Evolutionary conservation across 495 filamentous ascomycete species (phyloP), one percentile per base, ranked within the genome.

Genomic region (Penicillium salamii): DNA sequence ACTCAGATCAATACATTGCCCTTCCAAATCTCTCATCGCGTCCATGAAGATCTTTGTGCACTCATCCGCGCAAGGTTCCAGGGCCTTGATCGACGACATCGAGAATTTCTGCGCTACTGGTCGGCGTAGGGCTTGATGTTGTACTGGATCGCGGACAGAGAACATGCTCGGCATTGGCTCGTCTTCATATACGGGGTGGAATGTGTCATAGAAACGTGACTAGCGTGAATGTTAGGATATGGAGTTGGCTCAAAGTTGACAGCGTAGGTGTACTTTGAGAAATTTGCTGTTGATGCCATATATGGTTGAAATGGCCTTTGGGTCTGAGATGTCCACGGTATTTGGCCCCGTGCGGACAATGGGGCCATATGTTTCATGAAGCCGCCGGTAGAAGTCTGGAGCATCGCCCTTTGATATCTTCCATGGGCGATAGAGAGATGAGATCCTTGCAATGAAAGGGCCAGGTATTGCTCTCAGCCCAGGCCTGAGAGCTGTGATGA

Each of bases 271-370:
- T 54, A 86, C 81, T 71, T 90, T 91, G 37, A 69, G 65, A 59
- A 88, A 88, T 29, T 82, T 82, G 66, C 87, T 88, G 53, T 86
- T 85, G 32, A 87, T 71, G 2, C 85, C 83, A 57, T 90, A 91
- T 20, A 90, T 89, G 11, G 71, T 71, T 57, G 83, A 84, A 23
- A 90, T 64, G 7, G 83, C 79, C 43, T 74, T 72, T 0, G 86
- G 83, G 58, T 87, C 79, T 1, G 44, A 42, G 17, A 54, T 37
- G 17, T 37, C 32, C 7, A 54, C 32, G 15, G 38, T 38, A n/a
- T 44, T 49, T 8, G 44, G 51, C 5, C 51, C 42, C 2, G 32
- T 48, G 3, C 51, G 37, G 20, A 54, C 51, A 8, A 54, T 42
- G 2, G 19, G 38, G 2, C 51, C 51, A 38, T 51, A 52, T 33